Base-by-base conservation (phyloP, 2,329 filamentous ascomycete genomes). In the Monilinia polystroma region DNA sequence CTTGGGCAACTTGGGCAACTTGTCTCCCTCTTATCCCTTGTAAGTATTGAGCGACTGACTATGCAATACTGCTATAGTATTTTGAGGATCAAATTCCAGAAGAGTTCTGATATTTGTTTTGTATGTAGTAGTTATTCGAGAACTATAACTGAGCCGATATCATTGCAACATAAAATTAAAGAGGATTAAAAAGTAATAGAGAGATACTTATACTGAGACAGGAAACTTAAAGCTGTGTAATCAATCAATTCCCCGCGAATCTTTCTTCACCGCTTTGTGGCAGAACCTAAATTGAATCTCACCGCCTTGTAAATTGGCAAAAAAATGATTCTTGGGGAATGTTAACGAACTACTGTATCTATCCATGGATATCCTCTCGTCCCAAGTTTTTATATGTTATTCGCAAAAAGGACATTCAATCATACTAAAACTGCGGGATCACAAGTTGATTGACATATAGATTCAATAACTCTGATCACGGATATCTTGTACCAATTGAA, bases 271-370 rank as follows among this genome's bases (percentile, higher is more conserved):
- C 53, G 53, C 53, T 38, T 38, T 55, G 3, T 35, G 51, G 51
- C 51, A 53, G 51, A 53, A 53, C 18, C 20, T 12, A 4, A 60
- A 35, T 38, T 12, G 18, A 11, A 14, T 20, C 32, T 35, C 58
- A 60, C 58, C 58, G 58, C 58, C 5, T 60, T 60, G 16, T 11
- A 26, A 12, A 6, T 20, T 60, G 58, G 58, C 58, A 60, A 35
- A 38, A 60, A 38, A 60, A 55, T 12, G 23, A 51, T 51, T 60
- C 45, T 60, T 51, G 29, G 29, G 57, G 6, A 60, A 11, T 32
- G 32, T 35, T 35, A 1, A 35, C 7, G 32, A 35, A 35, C 2
- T 41, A 12, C 12, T 3, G 11, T 14, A 41, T 41, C 11, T 57
- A 57, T 23, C 23, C 23, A 23, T 23, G 23, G 23, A 23, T 47